These are phyloP conservation scores for Immersiella caudata DNA, from an alignment of 495 filamentous ascomycete species.

Conservation along the genomic window DNA sequence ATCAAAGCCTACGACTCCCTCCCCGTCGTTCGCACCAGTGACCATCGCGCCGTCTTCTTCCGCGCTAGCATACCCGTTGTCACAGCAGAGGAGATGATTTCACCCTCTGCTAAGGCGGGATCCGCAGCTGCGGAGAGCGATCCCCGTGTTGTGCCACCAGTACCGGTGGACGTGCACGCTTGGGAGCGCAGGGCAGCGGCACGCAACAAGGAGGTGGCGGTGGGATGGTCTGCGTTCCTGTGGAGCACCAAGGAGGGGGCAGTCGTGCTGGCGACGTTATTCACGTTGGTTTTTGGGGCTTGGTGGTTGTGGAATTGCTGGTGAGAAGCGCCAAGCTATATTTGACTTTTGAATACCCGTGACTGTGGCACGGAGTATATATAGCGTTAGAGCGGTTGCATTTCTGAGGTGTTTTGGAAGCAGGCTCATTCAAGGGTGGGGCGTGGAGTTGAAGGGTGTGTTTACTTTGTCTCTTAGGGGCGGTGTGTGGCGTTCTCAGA, in stretches of 20 bases:
- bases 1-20: conserved; percentile 69
- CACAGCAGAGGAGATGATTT: conserved; percentile 32
- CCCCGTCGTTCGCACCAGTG: conserved; percentile 73
- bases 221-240: conserved; percentile 51
- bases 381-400: not conserved
- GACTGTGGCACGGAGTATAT: not conserved
- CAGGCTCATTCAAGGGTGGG: no score
- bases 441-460: no score
- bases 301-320: conserved; percentile 44
- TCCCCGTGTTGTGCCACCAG: conserved; percentile 43
- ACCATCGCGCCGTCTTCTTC: conserved; percentile 82
- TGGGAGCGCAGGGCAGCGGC: conserved; percentile 47
- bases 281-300: conserved; percentile 38
- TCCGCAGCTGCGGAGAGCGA: conserved; percentile 27
- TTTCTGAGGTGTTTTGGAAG: no score
- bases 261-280: conserved; percentile 39
- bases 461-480: no score
- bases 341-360: not conserved
- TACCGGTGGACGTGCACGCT: conserved; percentile 46
- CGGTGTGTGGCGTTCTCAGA: no score
- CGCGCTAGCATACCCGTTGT: conserved; percentile 61
- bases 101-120: conserved; percentile 26
- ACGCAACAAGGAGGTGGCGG: conserved; percentile 44
- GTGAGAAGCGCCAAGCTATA: not conserved
- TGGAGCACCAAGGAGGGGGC: conserved; percentile 49